Evolutionary conservation across 2,329 filamentous ascomycete species (phyloP).

Genomic region (Sclerotinia sclerotiorum): DNA sequence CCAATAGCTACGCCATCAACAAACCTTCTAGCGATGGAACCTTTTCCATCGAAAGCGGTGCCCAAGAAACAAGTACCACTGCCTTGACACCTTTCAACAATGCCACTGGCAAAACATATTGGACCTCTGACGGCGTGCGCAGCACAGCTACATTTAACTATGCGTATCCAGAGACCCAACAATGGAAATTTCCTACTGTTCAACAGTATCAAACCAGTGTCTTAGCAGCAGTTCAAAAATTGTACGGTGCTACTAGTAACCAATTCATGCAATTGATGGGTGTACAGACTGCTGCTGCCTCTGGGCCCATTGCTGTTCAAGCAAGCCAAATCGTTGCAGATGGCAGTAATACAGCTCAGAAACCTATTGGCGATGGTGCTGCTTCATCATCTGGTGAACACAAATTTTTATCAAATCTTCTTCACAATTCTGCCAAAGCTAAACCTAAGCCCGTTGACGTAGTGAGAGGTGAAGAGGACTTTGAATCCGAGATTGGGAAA

Average conservation of each 20-base stretch:
- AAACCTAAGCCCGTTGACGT: neutral
- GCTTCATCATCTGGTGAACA: neutral
- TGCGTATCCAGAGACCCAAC: conserved; percentile 65
- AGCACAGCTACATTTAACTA: conserved; percentile 60
- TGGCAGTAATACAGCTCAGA: conserved; percentile 6
- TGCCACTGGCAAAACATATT: conserved; percentile 34
- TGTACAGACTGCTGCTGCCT: neutral
- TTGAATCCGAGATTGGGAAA: conserved; percentile 34
- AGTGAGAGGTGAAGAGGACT: conserved; percentile 25
- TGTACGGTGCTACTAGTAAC: conserved; percentile 31
- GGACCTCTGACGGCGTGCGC: conserved; percentile 29
- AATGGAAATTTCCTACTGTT: conserved; percentile 28
- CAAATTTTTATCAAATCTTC: neutral
- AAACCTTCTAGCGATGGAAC: conserved; percentile 56
- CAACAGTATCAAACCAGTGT: conserved; percentile 30
- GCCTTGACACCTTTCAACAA: conserved; percentile 67
- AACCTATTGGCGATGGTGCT: neutral
- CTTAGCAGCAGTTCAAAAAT: conserved; percentile 25
- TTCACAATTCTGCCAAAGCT: neutral
- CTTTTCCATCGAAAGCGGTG: conserved; percentile 58
- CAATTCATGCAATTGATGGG: conserved; percentile 24
- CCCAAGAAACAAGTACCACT: conserved; percentile 55
- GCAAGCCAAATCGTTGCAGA: neutral
- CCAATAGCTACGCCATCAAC: conserved; percentile 63
- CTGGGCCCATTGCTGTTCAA: neutral